phyloP scores from a whole-genome alignment of 768 basidiomycete genomes.

The Krasilnikovozyma curviuscula region DNA sequence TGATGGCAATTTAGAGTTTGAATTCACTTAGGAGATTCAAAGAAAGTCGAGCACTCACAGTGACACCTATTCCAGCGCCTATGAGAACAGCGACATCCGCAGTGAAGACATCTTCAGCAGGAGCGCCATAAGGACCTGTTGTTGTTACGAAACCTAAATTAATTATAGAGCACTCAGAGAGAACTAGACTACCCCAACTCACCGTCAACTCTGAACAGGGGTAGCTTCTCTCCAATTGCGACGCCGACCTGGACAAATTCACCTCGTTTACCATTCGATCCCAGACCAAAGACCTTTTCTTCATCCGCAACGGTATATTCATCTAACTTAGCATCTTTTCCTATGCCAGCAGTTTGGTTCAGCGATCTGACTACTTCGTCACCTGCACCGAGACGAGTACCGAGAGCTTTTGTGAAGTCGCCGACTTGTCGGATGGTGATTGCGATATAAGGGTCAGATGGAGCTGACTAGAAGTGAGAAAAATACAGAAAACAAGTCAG shows the following conservation, averaged over 20 bases:
- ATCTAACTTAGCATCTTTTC: constrained; percentile 17
- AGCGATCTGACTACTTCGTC: constrained; percentile 11
- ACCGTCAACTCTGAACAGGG: constrained; percentile 19
- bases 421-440: constrained; percentile 87
- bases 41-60: constrained; percentile 25
- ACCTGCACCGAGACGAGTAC: constrained; percentile 51
- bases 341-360: constrained; percentile 27
- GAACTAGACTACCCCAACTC: neutral
- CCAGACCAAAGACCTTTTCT: neutral
- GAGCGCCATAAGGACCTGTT: constrained; percentile 70
- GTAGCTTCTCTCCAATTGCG: constrained; percentile 16
- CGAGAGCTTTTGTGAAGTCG: constrained; percentile 39
- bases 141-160: neutral
- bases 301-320: neutral
- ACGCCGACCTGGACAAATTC: constrained; percentile 46
- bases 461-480: neutral
- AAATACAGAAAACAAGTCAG: too few species aligned
- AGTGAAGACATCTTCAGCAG: constrained; percentile 74
- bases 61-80: constrained; percentile 88
- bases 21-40: too few species aligned
- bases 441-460: constrained; percentile 61
- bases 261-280: constrained; percentile 36
- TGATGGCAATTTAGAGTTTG: too few species aligned
- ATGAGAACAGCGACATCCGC: constrained; percentile 76
- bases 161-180: neutral